Conservation (phyloP, 495 filamentous ascomycete genomes). For the Sabuloglossum arenarium region DNA sequence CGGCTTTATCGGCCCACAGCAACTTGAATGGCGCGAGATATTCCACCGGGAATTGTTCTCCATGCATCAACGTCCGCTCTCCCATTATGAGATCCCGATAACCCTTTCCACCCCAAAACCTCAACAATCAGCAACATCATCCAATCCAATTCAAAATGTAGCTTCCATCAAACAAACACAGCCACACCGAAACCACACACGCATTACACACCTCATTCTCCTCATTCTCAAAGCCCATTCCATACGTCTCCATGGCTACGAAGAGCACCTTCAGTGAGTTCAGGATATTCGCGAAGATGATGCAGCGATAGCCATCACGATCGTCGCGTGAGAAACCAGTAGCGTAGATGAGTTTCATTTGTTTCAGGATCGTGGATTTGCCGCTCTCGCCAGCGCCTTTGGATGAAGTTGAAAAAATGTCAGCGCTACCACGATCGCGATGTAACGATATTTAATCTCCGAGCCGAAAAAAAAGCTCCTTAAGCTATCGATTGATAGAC, state of each 20-base stretch:
- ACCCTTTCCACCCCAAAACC: too few species aligned
- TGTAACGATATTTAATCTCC: too few species aligned
- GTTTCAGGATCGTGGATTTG: slow-evolving; percentile 95
- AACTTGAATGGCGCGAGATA: slow-evolving; percentile 57
- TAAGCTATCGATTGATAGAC: not conserved
- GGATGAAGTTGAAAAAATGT: not conserved
- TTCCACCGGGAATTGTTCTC: slow-evolving; percentile 48
- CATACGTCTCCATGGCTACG: slow-evolving; percentile 80
- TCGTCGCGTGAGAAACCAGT: slow-evolving; percentile 86
- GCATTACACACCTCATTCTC: slow-evolving; percentile 26
- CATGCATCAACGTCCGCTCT: slow-evolving; percentile 58
- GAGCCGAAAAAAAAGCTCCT: too few species aligned
- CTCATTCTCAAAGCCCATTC: slow-evolving; percentile 51
- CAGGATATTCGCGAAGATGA: slow-evolving; percentile 85
- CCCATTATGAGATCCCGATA: not conserved
- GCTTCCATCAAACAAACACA: too few species aligned
- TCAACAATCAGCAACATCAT: too few species aligned
- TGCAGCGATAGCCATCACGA: slow-evolving; percentile 76
- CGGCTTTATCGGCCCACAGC: slow-evolving; percentile 67
- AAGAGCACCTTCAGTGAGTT: slow-evolving; percentile 75
- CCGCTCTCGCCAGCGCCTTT: slow-evolving; percentile 94
- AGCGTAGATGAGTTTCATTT: slow-evolving; percentile 97
- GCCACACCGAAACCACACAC: not conserved
- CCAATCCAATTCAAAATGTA: too few species aligned
- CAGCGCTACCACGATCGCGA: not conserved